These are phyloP conservation scores for Galerina marginata DNA, from an alignment of 768 basidiomycete species.

Conservation along the genomic window DNA sequence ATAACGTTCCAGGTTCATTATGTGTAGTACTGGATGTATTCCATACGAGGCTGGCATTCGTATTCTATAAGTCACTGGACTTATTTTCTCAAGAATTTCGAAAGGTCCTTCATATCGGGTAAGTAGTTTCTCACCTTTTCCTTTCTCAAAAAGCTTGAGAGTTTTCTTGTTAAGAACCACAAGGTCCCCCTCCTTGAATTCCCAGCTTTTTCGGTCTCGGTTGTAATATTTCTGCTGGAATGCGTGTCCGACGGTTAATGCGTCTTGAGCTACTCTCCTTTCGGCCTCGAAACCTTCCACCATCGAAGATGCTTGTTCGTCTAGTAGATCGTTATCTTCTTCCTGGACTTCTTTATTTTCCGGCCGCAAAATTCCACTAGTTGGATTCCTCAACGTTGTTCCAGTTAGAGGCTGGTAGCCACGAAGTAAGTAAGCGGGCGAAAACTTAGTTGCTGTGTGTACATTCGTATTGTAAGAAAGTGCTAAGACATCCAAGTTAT, in stretches of 20 bases:
- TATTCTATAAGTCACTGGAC: slow-evolving; percentile 31
- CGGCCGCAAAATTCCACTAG: background rate
- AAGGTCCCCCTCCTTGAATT: background rate
- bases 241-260: slow-evolving; percentile 26
- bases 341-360: background rate
- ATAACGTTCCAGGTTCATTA: slow-evolving; percentile 35
- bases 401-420: slow-evolving; percentile 30
- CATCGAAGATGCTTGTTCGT: too few species aligned
- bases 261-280: background rate
- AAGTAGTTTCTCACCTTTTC: slow-evolving; percentile 33
- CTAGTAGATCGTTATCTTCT: too few species aligned
- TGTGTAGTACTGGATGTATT: slow-evolving; percentile 38
- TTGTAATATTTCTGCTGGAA: slow-evolving; percentile 31
- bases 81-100: slow-evolving; percentile 31
- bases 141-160: slow-evolving; percentile 9
- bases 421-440: slow-evolving; percentile 32
- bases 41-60: slow-evolving; percentile 32
- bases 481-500: slow-evolving; percentile 23
- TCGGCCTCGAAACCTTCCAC: too few species aligned
- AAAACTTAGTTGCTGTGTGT: slow-evolving; percentile 31
- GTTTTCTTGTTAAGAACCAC: too few species aligned
- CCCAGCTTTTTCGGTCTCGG: slow-evolving; percentile 17
- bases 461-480: slow-evolving; percentile 36
- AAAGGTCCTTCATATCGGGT: slow-evolving; percentile 37
- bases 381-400: background rate